Percentiles rank a stretch among this genome's conserved stretches.
Conservation (phyloP, 2,329 filamentous ascomycete species). For the Cucurbitaria berberidis region DNA sequence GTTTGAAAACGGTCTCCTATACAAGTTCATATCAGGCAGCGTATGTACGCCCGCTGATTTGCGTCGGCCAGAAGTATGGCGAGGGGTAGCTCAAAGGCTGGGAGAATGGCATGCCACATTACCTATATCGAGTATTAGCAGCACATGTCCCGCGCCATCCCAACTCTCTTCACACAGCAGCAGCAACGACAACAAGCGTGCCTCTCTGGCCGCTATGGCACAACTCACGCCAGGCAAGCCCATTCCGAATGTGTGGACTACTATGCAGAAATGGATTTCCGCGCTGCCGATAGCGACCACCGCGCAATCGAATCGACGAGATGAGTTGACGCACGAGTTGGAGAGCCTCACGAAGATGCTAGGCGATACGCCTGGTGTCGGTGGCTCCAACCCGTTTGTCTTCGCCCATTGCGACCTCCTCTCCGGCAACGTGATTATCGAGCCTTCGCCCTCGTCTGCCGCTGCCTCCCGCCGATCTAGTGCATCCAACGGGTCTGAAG, state of each 20-base stretch:
- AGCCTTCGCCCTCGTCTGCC: constrained; percentile 56
- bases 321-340: constrained; percentile 75
- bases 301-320: constrained; percentile 70
- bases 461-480: constrained; percentile 43
- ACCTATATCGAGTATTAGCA: constrained; percentile 60
- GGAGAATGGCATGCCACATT: constrained; percentile 89
- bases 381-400: constrained; percentile 73
- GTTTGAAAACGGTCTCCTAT: constrained; percentile 95
- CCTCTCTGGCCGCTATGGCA: constrained; percentile 45
- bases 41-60: constrained; percentile 83
- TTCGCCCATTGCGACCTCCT: constrained; percentile 96
- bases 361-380: constrained; percentile 77
- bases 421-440: constrained; percentile 94
- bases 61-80: constrained; percentile 75
- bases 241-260: constrained; percentile 89
- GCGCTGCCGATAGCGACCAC: constrained; percentile 78
- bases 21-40: constrained; percentile 83
- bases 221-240: constrained; percentile 68
- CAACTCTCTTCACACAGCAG: constrained; percentile 29
- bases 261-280: constrained; percentile 94
- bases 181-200: constrained; percentile 43
- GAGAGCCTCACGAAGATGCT: constrained; percentile 72
- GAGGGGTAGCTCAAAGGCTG: constrained; percentile 80
- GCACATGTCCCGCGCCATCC: constrained; percentile 44
- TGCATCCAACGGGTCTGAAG: constrained; percentile 38